A percentile compares a stretch with the other conserved stretches of the same genome.
Evolutionary conservation across 495 filamentous ascomycete genomes (phyloP).

Genomic region (Talaromyces borbonicus): DNA sequence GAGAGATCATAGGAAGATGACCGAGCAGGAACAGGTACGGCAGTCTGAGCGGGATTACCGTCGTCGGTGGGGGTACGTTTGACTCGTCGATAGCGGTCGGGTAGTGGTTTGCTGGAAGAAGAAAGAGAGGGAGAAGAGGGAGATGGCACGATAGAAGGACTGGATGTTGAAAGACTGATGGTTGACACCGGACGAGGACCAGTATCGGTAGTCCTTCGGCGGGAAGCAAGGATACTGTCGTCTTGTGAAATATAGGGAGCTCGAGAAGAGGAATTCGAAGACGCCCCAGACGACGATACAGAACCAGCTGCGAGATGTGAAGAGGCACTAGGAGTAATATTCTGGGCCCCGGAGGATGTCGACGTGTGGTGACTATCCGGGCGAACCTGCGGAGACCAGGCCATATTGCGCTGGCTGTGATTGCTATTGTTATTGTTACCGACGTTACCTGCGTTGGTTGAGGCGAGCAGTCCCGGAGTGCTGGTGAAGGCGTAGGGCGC

Average conservation of each 20-base stretch:
- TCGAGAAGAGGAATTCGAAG: slow-evolving; percentile 27
- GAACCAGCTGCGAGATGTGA: slow-evolving; percentile 54
- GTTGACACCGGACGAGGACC: slow-evolving; percentile 42
- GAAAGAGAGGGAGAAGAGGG: slow-evolving; percentile 34
- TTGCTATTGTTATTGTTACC: no score
- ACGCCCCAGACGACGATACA: slow-evolving; percentile 46
- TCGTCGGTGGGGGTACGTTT: slow-evolving; percentile 38
- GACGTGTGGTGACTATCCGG: slow-evolving; percentile 60
- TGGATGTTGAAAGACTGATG: slow-evolving; percentile 38
- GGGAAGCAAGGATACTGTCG: slow-evolving; percentile 37
- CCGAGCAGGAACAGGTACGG: slow-evolving; percentile 17
- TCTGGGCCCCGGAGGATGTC: slow-evolving; percentile 35
- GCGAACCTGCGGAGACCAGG: slow-evolving; percentile 48
- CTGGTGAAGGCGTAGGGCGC: slow-evolving; percentile 81
- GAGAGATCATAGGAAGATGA: slow-evolving; percentile 18
- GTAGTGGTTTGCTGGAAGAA: slow-evolving; percentile 47
- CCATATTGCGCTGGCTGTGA: slow-evolving; percentile 47
- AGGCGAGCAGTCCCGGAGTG: slow-evolving; percentile 56
- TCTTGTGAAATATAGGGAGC: slow-evolving; percentile 37
- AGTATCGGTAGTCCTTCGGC: slow-evolving; percentile 26
- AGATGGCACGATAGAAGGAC: slow-evolving; percentile 43
- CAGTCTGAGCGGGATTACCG: slow-evolving; percentile 30
- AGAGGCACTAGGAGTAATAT: slow-evolving; percentile 37
- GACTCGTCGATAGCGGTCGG: slow-evolving; percentile 57
- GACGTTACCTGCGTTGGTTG: no score